phyloP scores from a whole-genome alignment of 306 rosid species.

The Prunus mira region DNA sequence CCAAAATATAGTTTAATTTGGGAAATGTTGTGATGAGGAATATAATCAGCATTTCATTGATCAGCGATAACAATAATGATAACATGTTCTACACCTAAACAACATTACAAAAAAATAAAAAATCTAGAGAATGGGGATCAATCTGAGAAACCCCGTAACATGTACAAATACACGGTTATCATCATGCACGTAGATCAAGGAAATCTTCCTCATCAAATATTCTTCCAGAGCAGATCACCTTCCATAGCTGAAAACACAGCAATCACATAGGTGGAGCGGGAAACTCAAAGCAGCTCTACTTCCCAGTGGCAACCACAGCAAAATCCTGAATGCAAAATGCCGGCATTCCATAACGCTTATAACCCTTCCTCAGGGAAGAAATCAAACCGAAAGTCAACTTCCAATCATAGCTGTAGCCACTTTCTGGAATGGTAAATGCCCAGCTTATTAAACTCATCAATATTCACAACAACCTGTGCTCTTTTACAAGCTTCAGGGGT shows the following conservation, averaged over 20 bases:
- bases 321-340: conserved; percentile 10
- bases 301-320: background rate
- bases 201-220: conserved; percentile 13
- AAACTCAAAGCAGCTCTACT: conserved; percentile 11
- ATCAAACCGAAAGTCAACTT: conserved; percentile 13
- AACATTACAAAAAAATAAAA: conserved; percentile 3
- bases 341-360: background rate
- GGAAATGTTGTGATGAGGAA: background rate
- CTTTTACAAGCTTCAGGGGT: conserved; percentile 25
- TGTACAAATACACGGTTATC: conserved; percentile 11
- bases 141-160: conserved; percentile 29
- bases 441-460: conserved; percentile 26
- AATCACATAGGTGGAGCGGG: conserved; percentile 15
- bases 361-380: conserved; percentile 11
- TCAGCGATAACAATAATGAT: background rate
- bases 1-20: background rate
- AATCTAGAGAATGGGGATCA: conserved; percentile 21
- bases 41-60: conserved; percentile 15
- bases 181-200: conserved; percentile 16
- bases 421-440: conserved; percentile 19
- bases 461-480: conserved; percentile 20
- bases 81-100: conserved; percentile 19
- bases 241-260: conserved; percentile 10
- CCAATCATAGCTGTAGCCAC: conserved; percentile 11
- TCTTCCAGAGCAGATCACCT: conserved; percentile 5